Conservation (phyloP, 208 protist genomes). For the Crithidia bombi region DNA sequence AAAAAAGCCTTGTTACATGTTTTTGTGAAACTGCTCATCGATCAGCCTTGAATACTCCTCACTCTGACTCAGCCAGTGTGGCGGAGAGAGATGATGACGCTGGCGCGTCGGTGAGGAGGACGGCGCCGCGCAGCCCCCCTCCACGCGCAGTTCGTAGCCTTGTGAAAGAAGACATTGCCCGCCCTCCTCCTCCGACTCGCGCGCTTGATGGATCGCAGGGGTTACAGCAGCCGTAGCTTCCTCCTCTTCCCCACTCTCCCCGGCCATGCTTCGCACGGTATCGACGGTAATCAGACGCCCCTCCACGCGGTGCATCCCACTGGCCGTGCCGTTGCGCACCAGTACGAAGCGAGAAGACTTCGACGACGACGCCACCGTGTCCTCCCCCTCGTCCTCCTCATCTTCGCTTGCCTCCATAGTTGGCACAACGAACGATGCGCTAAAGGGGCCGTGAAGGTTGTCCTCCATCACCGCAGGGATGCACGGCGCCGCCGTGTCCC, state of each 20-base stretch:
- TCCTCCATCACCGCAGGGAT: constrained; percentile 8
- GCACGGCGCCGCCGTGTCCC: background rate
- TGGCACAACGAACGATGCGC: background rate
- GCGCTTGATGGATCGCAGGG: background rate
- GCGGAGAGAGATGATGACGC: background rate
- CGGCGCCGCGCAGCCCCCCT: background rate
- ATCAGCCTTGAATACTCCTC: constrained; percentile 19
- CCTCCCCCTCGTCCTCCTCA: background rate
- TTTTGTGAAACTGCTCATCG: constrained; percentile 7
- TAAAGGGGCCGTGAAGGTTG: background rate
- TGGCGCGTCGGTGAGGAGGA: background rate
- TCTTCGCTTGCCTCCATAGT: background rate
- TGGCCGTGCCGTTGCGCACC: background rate
- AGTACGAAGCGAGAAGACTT: constrained; percentile 14
- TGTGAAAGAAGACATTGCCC: background rate
- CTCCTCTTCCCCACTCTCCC: background rate
- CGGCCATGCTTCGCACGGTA: background rate
- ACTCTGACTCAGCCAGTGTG: background rate
- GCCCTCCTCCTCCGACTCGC: background rate
- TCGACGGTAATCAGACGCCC: constrained; percentile 1
- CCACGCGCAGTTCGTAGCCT: background rate
- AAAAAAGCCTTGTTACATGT: background rate
- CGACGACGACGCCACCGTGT: background rate
- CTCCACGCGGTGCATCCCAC: background rate
- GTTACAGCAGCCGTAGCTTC: background rate